A percentile compares a stretch with the other conserved stretches of the same genome.
phyloP scores from a whole-genome alignment of 129 eudicot species.

The Glebionis coronaria region DNA sequence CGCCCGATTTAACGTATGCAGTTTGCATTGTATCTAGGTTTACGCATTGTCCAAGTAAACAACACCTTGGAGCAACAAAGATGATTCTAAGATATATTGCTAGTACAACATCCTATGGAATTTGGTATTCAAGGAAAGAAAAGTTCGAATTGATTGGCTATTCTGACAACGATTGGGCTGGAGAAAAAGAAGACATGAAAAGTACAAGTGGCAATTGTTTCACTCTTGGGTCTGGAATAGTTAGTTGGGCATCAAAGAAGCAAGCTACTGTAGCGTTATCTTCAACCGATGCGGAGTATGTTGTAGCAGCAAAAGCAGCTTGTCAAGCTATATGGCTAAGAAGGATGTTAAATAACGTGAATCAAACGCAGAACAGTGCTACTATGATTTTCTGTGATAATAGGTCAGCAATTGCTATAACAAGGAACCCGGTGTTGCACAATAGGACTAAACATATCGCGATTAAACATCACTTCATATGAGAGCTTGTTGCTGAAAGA shows the following conservation, averaged over 20 bases:
- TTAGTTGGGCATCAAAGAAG: slow-evolving; percentile 10
- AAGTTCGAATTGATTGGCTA: background rate
- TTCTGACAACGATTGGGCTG: background rate
- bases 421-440: background rate
- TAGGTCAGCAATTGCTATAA: too few species aligned
- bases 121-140: background rate
- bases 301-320: background rate
- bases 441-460: background rate
- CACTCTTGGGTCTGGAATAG: background rate
- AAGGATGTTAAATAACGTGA: background rate
- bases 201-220: background rate
- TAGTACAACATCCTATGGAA: background rate
- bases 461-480: slow-evolving; percentile 3
- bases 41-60: background rate
- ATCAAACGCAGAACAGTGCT: background rate
- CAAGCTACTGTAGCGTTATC: background rate
- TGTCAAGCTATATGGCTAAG: slow-evolving; percentile 6
- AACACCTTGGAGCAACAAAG: too few species aligned
- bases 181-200: background rate
- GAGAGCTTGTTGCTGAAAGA: background rate
- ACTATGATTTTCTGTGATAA: background rate
- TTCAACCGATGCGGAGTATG: background rate
- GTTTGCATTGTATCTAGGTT: background rate
- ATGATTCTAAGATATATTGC: background rate
- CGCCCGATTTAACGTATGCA: background rate